Base-by-base conservation (phyloP, 495 filamentous ascomycete genomes). In the Penicillium manginii region DNA sequence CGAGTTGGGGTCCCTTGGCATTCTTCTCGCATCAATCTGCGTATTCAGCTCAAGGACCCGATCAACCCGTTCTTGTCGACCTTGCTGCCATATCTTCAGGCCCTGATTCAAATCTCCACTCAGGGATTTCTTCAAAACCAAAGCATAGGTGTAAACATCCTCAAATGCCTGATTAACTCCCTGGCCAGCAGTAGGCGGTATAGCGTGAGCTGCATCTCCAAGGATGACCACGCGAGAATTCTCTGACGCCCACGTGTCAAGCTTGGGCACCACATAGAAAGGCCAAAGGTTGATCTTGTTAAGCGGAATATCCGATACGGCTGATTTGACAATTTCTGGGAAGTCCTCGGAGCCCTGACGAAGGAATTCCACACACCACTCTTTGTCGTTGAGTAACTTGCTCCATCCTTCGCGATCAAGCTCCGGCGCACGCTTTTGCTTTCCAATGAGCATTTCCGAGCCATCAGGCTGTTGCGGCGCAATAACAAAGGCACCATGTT, bases 151-250 rank as follows among this genome's bases (percentile, higher is more conserved):
- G 59, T 64, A 73, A 1, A 61, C 66, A 64, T 79, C 77, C 51
- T 81, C 78, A 55, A 78, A 74, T 0, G 67, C 77, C 56, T 78
- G 76, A 22, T 72, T 72, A 8, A 66, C 64, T 2, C 80, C 80
- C 57, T 80, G 78, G 0, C 78, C 80, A 0, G 75, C 64, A 15
- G 70, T 70, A 7, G 79, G 79, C 0, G 78, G 75, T 21, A 83
- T 77, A 0, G 78, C 77, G 65, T 82, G 78, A 2, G 78, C 78
- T 3, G 78, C 78, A 66, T 81, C 77, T 18, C 78, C 78, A 8
- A 80, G 52, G 37, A 82, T 67, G 0, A 77, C 52, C 9, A 81
- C 73, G 1, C 73, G 61, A 3, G 65, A 61, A 4, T 59, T 42
- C 1, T 62, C 23, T 0, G 76, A 78, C 3, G 57, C 57, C 79